Conservation (phyloP, 441 rosid genomes). For the Adansonia madagascariensis region DNA sequence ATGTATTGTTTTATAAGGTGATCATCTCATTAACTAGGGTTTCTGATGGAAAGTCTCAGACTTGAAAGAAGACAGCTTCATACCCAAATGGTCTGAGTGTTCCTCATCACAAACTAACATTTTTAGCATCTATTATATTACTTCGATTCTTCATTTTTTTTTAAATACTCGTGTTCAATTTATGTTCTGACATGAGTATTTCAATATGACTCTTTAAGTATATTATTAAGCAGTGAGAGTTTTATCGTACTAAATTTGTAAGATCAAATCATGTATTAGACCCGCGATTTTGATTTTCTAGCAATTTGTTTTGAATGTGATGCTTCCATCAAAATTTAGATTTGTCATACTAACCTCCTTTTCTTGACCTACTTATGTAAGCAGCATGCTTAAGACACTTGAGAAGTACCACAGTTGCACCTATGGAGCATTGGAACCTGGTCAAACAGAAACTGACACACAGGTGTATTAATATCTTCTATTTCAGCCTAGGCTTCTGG, state of each 20-base stretch:
- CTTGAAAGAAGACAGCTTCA: no score
- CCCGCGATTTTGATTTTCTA: background rate
- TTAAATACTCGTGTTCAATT: no score
- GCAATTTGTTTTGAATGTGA: background rate
- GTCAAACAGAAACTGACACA: constrained; percentile 44
- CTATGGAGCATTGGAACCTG: constrained; percentile 49
- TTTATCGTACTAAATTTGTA: background rate
- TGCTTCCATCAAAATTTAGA: background rate
- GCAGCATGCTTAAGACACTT: constrained; percentile 63
- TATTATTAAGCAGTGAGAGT: background rate
- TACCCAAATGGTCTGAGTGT: no score
- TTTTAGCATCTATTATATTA: no score
- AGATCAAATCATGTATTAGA: background rate
- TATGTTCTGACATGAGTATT: no score
- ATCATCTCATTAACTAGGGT: no score
- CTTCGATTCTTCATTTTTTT: no score
- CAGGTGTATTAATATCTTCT: constrained; percentile 45
- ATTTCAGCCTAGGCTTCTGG: background rate
- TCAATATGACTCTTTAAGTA: no score
- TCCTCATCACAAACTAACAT: no score
- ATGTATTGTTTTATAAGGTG: no score
- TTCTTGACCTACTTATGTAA: background rate
- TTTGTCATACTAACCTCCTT: constrained; percentile 10
- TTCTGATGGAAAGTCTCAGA: no score
- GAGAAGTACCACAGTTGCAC: constrained; percentile 67